Base-by-base conservation (phyloP, 2,329 filamentous ascomycete species). In the Fusarium domesticum region DNA sequence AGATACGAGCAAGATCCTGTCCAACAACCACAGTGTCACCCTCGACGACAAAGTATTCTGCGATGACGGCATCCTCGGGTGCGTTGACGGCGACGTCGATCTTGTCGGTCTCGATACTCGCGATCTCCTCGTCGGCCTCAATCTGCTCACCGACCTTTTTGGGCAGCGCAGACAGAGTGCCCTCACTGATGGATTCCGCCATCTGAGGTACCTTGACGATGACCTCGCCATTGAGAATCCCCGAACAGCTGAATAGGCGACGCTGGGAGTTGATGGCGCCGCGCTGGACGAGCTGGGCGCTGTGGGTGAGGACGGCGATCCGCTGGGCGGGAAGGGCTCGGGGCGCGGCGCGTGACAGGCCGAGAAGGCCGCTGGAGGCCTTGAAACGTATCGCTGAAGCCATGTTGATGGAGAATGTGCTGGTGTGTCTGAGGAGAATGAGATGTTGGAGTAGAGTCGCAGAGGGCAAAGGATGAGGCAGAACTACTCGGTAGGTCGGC, bases 81-180 rank as follows among this genome's bases (percentile, higher is more conserved):
- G 61, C 56, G 42, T 55, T 62, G 10, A 64, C 62, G 2, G 62
- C 51, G 18, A 64, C 52, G 32, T 64, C 62, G 6, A 64, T 64
- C 56, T 64, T 64, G 54, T 64, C 62, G 2, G 62, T 64, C 49
- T 64, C 62, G 43, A 64, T 64, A 41, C 54, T 65, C 16, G 60
- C 62, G 16, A 64, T 49, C 37, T 64, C 62, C 35, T 65, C 62
- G 34, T 64, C 62, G 19, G 51, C 53, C 32, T 64, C 62, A 15
- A 64, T 50, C 18, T 42, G 45, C 23, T 65, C 62, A 34, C 62
- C 62, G 3, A 64, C 40, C 47, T 63, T 57, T 48, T 64, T 65
- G 18, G 47, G 36, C 18, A 64, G 34, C 25, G 53, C 53, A 1
- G 53, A 34, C 1, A 64, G 18, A 16, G 63, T 64, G 37, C 63